Evolutionary conservation across 495 filamentous ascomycete species (phyloP).

Genomic region (Jackrogersella multiformis): DNA sequence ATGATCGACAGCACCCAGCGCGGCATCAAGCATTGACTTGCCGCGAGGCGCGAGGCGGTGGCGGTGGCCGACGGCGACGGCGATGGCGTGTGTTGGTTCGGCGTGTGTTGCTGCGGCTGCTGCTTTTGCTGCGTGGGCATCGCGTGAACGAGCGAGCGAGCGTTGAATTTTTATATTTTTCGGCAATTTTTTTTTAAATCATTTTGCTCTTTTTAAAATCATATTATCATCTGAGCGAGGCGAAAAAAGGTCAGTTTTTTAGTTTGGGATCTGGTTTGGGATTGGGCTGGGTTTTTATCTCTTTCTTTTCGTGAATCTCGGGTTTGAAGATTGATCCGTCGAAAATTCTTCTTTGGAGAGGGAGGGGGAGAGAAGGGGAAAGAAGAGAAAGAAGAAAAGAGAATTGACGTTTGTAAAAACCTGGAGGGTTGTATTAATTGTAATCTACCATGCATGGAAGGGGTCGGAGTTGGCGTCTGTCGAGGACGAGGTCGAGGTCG

Average conservation of each 20-base stretch:
- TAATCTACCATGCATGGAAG: constrained; percentile 27
- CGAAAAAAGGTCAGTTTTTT: not conserved
- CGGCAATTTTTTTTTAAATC: not conserved
- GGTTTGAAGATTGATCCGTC: no score
- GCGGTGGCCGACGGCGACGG: not conserved
- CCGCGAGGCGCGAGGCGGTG: not conserved
- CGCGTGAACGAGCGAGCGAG: not conserved
- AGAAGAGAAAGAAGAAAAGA: no score
- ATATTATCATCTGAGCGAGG: not conserved
- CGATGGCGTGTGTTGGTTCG: constrained; percentile 7
- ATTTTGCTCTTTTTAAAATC: not conserved
- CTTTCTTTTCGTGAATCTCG: not conserved
- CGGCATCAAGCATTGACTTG: constrained; percentile 19
- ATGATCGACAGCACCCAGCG: constrained; percentile 41
- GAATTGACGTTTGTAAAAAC: constrained; percentile 2
- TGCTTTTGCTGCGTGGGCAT: not conserved
- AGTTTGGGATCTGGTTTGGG: no score
- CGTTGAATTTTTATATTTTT: not conserved
- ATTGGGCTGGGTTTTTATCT: not conserved
- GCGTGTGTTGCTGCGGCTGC: not conserved
- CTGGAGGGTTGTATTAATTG: constrained; percentile 15
- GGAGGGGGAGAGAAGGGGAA: no score
- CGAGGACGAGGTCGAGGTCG: no score
- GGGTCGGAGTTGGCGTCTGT: constrained; percentile 24
- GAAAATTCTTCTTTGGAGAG: no score